Conservation (phyloP, 768 basidiomycete species). For the Leccinum variicolor region DNA sequence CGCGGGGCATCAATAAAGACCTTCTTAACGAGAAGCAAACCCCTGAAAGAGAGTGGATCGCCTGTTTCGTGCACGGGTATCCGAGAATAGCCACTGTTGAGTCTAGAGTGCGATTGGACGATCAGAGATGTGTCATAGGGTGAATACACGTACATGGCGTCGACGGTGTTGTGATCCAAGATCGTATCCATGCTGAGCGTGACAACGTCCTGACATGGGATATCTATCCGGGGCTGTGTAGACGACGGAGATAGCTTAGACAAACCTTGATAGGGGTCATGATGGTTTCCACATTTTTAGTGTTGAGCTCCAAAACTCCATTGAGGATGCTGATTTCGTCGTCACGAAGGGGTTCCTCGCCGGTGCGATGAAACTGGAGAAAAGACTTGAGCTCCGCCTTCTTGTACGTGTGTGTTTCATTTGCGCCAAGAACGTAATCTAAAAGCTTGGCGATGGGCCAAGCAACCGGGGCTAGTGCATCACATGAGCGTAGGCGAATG, state of each 20-base stretch:
- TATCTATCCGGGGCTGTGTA: neutral
- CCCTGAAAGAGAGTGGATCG: slow-evolving; percentile 67
- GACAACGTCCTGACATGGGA: slow-evolving; percentile 62
- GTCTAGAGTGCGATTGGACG: slow-evolving; percentile 33
- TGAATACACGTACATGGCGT: slow-evolving; percentile 54
- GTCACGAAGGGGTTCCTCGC: slow-evolving; percentile 71
- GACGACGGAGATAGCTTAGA: neutral
- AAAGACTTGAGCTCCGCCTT: slow-evolving; percentile 80
- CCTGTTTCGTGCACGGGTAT: slow-evolving; percentile 83
- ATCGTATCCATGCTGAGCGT: slow-evolving; percentile 75
- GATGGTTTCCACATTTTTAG: slow-evolving; percentile 70
- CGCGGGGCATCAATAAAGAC: slow-evolving; percentile 30
- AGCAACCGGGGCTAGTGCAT: slow-evolving; percentile 62
- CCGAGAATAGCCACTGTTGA: slow-evolving; percentile 85
- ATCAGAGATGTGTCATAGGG: slow-evolving; percentile 1
- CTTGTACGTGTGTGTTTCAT: slow-evolving; percentile 74
- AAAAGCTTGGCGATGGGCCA: slow-evolving; percentile 71
- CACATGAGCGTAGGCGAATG: neutral
- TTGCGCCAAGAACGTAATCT: slow-evolving; percentile 73
- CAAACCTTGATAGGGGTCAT: slow-evolving; percentile 77
- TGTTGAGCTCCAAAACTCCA: slow-evolving; percentile 74
- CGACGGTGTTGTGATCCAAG: slow-evolving; percentile 75
- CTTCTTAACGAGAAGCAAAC: slow-evolving; percentile 82
- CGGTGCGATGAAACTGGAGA: slow-evolving; percentile 74
- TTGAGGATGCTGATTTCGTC: slow-evolving; percentile 82